Conservation (phyloP, 495 filamentous ascomycete species). For the Podospora tetraspora region DNA sequence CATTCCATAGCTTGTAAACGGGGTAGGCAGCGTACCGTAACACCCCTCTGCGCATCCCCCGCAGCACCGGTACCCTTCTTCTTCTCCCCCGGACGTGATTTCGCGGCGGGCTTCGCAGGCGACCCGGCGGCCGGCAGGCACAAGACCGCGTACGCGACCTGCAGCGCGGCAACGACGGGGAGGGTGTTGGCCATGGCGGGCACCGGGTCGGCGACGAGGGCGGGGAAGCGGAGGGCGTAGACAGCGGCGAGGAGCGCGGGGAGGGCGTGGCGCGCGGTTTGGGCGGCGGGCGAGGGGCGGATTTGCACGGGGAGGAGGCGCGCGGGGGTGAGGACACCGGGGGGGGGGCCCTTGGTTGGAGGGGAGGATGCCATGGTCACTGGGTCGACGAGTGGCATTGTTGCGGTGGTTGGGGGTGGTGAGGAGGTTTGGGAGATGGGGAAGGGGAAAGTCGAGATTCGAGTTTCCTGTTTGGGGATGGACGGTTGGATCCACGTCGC, state of each 20-base stretch:
- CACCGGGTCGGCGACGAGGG: slow-evolving; percentile 67
- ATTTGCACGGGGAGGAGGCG: slow-evolving; percentile 31
- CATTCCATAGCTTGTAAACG: not conserved
- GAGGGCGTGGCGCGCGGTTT: slow-evolving; percentile 25
- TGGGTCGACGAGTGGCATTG: slow-evolving; percentile 33
- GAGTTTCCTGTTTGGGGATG: not conserved
- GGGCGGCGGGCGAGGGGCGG: slow-evolving; percentile 29
- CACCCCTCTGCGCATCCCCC: slow-evolving; percentile 21
- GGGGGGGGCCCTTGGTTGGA: slow-evolving; percentile 15
- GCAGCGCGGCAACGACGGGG: slow-evolving; percentile 57
- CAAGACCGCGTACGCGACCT: slow-evolving; percentile 60
- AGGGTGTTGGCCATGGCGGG: slow-evolving; percentile 55
- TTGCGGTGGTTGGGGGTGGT: not conserved
- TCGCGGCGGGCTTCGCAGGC: slow-evolving; percentile 10
- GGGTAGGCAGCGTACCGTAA: slow-evolving; percentile 22
- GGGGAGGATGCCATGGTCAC: slow-evolving; percentile 26
- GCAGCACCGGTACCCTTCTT: slow-evolving; percentile 25
- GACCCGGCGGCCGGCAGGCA: slow-evolving; percentile 67
- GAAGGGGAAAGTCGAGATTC: not conserved
- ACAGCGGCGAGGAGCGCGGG: slow-evolving; percentile 58
- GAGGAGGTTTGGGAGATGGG: not conserved
- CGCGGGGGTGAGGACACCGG: not conserved
- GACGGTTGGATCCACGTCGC: slow-evolving; percentile 5
- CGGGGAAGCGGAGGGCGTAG: slow-evolving; percentile 56
- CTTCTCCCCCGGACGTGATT: slow-evolving; percentile 37